phyloP scores from a whole-genome alignment of 139 green algal genomes.

The Chlamydomonas eustigma region DNA sequence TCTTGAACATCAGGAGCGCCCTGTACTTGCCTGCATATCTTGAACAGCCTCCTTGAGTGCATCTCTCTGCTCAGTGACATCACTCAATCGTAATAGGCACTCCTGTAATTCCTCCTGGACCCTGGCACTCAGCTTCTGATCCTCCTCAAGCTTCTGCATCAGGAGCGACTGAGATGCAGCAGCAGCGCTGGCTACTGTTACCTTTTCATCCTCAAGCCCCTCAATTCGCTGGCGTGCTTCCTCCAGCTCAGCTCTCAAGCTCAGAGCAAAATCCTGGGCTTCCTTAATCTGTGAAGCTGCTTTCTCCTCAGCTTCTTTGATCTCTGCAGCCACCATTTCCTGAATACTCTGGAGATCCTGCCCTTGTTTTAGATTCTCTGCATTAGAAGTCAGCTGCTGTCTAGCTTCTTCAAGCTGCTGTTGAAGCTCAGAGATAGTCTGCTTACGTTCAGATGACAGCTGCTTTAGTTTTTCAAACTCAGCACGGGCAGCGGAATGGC shows the following conservation, averaged over 20 bases:
- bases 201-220: neutral
- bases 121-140: neutral
- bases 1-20: too few species aligned
- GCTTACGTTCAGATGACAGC: slow-evolving; percentile 13
- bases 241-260: neutral
- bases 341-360: neutral
- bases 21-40: neutral
- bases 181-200: neutral
- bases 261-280: neutral
- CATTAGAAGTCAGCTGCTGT: neutral
- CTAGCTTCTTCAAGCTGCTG: neutral
- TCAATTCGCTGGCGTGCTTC: neutral
- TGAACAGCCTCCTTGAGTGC: slow-evolving; percentile 2
- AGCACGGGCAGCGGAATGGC: slow-evolving; percentile 1
- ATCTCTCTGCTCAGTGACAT: neutral
- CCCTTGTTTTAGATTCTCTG: neutral
- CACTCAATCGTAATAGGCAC: neutral
- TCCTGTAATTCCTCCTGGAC: neutral
- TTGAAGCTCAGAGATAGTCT: neutral
- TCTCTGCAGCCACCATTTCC: neutral
- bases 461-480: slow-evolving; percentile 23
- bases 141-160: neutral
- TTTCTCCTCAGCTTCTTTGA: neutral
- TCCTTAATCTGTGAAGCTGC: neutral
- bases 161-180: neutral